Percentiles rank a stretch among this genome's conserved stretches.
phyloP scores from a whole-genome alignment of 192 early-diverging fungal species.

The Linnemannia schmuckeri region DNA sequence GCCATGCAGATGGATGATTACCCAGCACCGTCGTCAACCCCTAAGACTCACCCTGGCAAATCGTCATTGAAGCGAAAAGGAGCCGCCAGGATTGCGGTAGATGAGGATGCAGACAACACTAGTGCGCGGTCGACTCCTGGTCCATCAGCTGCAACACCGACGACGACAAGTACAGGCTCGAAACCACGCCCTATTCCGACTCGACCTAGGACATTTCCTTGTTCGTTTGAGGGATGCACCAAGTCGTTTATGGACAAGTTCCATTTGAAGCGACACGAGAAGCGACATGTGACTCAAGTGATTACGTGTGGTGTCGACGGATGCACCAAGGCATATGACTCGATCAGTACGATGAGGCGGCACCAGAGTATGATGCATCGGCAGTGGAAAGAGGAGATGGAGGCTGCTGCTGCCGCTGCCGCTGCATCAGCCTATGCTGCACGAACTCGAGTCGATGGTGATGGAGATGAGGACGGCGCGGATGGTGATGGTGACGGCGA shows the following conservation, averaged over 20 bases:
- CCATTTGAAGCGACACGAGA: slow-evolving; percentile 48
- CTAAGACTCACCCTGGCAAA: not conserved
- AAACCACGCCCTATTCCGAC: slow-evolving; percentile 27
- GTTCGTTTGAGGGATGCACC: slow-evolving; percentile 48
- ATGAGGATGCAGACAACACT: slow-evolving; percentile 4
- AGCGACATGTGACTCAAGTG: slow-evolving; percentile 48
- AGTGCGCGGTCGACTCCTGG: slow-evolving; percentile 20
- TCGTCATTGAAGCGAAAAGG: not conserved
- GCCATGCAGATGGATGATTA: not conserved
- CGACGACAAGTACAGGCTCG: slow-evolving; percentile 18
- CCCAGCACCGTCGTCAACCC: not conserved
- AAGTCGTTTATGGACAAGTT: slow-evolving; percentile 58
- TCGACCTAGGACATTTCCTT: slow-evolving; percentile 38
- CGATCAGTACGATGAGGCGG: slow-evolving; percentile 50
- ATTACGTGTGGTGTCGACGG: slow-evolving; percentile 53
- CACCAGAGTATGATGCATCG: slow-evolving; percentile 55
- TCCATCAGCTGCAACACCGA: not conserved
- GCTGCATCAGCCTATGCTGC: not conserved
- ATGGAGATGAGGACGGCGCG: not conserved
- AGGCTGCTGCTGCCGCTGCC: slow-evolving; percentile 11
- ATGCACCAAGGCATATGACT: slow-evolving; percentile 53
- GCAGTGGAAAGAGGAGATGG: slow-evolving; percentile 24
- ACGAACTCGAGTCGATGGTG: not conserved
- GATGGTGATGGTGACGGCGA: not conserved
- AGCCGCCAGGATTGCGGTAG: not conserved